phyloP scores from a whole-genome alignment of 495 filamentous ascomycete species.

The Tuber calosporum region DNA sequence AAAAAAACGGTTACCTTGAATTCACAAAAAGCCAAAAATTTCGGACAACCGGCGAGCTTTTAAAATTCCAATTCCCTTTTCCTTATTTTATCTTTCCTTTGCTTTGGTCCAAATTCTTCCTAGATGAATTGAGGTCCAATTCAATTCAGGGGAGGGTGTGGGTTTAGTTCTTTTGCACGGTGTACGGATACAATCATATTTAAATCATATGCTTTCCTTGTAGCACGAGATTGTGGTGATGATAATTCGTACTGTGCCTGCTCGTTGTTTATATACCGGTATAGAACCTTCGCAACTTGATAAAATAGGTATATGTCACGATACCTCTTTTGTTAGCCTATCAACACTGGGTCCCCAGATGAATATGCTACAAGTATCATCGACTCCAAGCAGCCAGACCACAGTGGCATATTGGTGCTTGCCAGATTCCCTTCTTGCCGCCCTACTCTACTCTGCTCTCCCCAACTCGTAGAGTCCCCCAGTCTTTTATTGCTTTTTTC shows the following conservation, averaged over 20 bases:
- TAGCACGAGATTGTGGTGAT: not conserved
- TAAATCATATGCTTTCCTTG: not conserved
- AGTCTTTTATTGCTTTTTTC: not conserved
- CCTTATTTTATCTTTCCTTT: not conserved
- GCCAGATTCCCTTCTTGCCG: not conserved
- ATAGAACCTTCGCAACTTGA: not conserved
- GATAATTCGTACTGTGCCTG: not conserved
- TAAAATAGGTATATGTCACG: not conserved
- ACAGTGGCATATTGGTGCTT: not conserved
- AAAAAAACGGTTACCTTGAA: conserved; percentile 41
- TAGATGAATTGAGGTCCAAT: not conserved
- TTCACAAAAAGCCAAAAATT: conserved; percentile 34
- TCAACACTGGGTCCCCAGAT: not conserved
- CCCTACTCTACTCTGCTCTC: not conserved
- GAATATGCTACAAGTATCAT: not conserved
- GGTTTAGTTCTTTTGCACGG: conserved; percentile 4
- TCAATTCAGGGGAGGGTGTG: not conserved
- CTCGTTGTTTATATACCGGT: not conserved
- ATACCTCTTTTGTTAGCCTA: not conserved
- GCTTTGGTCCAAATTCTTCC: not conserved
- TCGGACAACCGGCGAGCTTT: not conserved
- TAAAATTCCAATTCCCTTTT: not conserved
- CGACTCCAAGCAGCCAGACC: not conserved
- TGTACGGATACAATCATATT: conserved; percentile 3
- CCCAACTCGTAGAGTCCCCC: not conserved